A percentile compares a stretch with the other conserved stretches of the same genome.
Evolutionary conservation across 257 asterid species (phyloP).

Genomic region (Solanum habrochaites): DNA sequence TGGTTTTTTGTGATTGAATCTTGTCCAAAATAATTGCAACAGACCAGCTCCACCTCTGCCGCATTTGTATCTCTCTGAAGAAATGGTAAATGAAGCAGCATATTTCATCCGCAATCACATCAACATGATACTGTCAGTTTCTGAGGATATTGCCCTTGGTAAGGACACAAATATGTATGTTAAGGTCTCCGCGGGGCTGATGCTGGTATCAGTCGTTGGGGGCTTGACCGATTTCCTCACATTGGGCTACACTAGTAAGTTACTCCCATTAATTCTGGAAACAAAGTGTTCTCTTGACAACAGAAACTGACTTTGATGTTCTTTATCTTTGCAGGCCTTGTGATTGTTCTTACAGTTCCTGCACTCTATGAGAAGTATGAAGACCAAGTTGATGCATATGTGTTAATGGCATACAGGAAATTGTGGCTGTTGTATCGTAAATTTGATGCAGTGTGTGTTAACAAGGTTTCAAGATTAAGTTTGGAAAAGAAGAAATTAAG

Average conservation of each 20-base stretch:
- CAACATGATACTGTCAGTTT: constrained; percentile 37
- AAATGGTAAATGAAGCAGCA: constrained; percentile 40
- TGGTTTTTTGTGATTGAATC: not conserved
- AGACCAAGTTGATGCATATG: constrained; percentile 26
- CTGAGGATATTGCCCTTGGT: constrained; percentile 59
- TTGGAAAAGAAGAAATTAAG: constrained; percentile 55
- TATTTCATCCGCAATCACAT: constrained; percentile 23
- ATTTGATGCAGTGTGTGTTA: constrained; percentile 36
- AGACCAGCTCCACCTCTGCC: constrained; percentile 90
- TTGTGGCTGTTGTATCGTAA: constrained; percentile 19
- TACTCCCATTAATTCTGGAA: not conserved
- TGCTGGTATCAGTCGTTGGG: constrained; percentile 33
- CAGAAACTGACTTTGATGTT: not conserved
- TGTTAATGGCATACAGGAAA: constrained; percentile 19
- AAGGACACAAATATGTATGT: constrained; percentile 50
- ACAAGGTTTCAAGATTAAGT: constrained; percentile 29
- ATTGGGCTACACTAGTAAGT: constrained; percentile 51
- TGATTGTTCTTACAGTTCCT: constrained; percentile 56
- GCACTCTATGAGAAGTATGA: constrained; percentile 63
- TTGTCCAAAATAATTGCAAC: constrained; percentile 12
- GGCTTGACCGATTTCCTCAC: constrained; percentile 45
- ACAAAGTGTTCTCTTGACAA: not conserved
- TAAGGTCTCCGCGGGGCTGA: constrained; percentile 35
- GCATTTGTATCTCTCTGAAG: constrained; percentile 63
- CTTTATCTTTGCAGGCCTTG: constrained; percentile 33